phyloP scores from a whole-genome alignment of 768 basidiomycete genomes.

The Tylopilus intermedius region DNA sequence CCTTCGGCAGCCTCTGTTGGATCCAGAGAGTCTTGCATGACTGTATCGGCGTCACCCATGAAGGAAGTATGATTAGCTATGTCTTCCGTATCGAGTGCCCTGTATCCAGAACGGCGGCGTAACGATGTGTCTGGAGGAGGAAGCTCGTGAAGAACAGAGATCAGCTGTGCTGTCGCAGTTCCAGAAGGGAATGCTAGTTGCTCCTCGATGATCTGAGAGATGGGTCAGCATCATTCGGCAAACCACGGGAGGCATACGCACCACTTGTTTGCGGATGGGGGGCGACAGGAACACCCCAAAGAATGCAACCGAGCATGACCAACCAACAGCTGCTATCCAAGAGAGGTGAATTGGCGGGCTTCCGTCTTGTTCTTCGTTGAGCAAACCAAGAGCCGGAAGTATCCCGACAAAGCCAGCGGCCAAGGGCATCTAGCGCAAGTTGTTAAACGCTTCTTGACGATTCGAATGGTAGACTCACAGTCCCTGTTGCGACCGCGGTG shows the following conservation, averaged over 20 bases:
- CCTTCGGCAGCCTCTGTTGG: conserved; percentile 30
- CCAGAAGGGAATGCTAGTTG: conserved; percentile 92
- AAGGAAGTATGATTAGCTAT: conserved; percentile 16
- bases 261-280: conserved; percentile 91
- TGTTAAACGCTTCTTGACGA: not conserved
- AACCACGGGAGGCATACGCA: conserved; percentile 33
- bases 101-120: conserved; percentile 57
- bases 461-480: conserved; percentile 27
- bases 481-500: conserved; percentile 91
- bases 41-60: conserved; percentile 2
- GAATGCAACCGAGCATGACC: conserved; percentile 91
- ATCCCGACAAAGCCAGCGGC: conserved; percentile 91
- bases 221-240: conserved; percentile 3
- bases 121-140: conserved; percentile 60
- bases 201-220: conserved; percentile 79
- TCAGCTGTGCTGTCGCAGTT: conserved; percentile 92
- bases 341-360: conserved; percentile 68
- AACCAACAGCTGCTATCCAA: conserved; percentile 69
- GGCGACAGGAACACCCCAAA: conserved; percentile 99
- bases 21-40: conserved; percentile 23
- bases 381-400: conserved; percentile 78
- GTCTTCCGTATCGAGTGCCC: conserved; percentile 32
- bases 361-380: conserved; percentile 74
- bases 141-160: conserved; percentile 79
- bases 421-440: conserved; percentile 58